Evolutionary conservation across 768 basidiomycete species (phyloP), one percentile per base, ranked within the genome.

Genomic region (Tylopilus subfusipes): DNA sequence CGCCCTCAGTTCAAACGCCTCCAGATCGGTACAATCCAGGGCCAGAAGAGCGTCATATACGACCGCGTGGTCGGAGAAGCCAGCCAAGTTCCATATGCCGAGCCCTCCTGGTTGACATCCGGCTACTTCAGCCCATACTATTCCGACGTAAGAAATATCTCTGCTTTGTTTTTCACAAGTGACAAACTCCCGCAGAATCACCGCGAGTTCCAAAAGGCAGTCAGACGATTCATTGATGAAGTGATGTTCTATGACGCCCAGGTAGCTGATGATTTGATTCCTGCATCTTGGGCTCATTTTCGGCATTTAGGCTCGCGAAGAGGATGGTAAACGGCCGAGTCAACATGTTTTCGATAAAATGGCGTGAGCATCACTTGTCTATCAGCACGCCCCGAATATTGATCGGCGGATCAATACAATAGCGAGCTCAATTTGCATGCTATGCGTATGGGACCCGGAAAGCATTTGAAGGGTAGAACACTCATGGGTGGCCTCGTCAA

Each of bases 371-470:
- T 9, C 4, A 1, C 19, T 12, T 21, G 4, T 29, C 5, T 24
- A 10, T 52, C 21, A 22, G 39, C 21, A 40, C n/a, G 11, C 16
- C 11, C 21, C 18, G n/a, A 22, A 45, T 22, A 2, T 14, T 2
- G 3, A 14, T 50, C 5, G 14, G 49, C 18, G 18, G 29, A 27
- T 42, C 27, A 21, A 40, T 24, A 31, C 25, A 8, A 21, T 46
- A 87, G 84, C 16, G 83, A 84, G 48, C 49, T 81, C 29, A 85
- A 93, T 63, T 52, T 98, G 19, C 89, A 92, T 66, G 90, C 91
- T 14, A 96, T 97, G 92, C 79, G 90, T 21, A 78, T 95, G 73
- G 96, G 96, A 16, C 95, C 95, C 0, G 91, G 90, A 33, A 85
- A 87, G 63, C 93, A 94, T 62, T 73, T 95, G 40, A 79, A 90